Evolutionary conservation across 148 eudicot species (phyloP), one percentile per base, ranked within the genome.

Genomic region (Rheum nobile): DNA sequence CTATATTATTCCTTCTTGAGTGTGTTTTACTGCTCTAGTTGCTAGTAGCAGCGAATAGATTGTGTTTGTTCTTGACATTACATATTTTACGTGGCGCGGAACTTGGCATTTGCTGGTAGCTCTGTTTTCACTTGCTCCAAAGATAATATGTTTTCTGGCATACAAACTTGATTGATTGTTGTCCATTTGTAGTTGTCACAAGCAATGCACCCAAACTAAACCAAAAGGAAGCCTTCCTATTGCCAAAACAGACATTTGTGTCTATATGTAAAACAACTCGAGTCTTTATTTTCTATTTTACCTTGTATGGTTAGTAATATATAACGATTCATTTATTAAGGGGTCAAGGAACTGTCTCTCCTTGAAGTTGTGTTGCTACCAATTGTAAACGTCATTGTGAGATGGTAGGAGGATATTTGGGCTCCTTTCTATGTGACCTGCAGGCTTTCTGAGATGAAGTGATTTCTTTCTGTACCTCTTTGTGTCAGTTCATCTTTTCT

Each of bases 401-500:
- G 61, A 54, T 54, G n/a, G 26, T 52, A 52, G 26, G 57, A 52
- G 57, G n/a, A 54, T 29, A 29, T 29, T 9, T 59, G 34, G 17
- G 21, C 31, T 63, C 4, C 29, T 63, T 63, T 16, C 38, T 14
- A 29, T 63, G 39, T 12, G 34, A 24, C 8, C 34, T 59, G 35
- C 67, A 59, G 35, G 34, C 6, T 29, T 59, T 29, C 19, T 29
- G 63, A 28, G 19, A 39, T 75, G 65, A 48, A 61, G 19, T 44
- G 39, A 21, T 16, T 44, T 43, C 14, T 75, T 76, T 48, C 61
- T 82, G 2, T 79, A 57, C 68, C 79, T 76, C 31, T 73, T 65
- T 75, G 72, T 78, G 82, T 76, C 86, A 93, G 98, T 93, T 91
- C 72, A 82, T 93, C 71, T 91, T 93, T 80, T 93, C 98, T 78